These are phyloP conservation scores for Trichosporon sp. DNA, from an alignment of 1,284 basidiomycete genomes.

Conservation along the genomic window DNA sequence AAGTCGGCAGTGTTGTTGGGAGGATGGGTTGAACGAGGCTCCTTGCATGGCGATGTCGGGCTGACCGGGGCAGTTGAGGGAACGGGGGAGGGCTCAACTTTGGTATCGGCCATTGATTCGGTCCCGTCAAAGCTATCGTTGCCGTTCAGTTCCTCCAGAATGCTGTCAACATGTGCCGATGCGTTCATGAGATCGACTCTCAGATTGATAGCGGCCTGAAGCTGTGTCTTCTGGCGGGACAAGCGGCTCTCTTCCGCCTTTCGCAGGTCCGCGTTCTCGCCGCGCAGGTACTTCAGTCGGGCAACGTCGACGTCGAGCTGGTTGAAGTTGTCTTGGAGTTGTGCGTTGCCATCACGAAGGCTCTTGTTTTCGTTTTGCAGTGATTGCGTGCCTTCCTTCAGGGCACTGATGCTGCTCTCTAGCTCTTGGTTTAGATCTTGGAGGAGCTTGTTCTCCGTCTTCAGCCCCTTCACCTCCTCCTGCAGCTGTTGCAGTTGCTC, in stretches of 20 bases:
- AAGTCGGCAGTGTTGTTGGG: neutral
- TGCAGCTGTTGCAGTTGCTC: neutral
- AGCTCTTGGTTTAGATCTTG: neutral
- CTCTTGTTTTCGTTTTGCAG: neutral
- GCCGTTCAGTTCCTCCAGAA: neutral
- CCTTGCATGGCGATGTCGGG: neutral
- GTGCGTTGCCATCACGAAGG: neutral
- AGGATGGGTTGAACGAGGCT: neutral
- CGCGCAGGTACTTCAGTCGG: neutral
- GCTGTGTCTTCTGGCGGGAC: neutral
- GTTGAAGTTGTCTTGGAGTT: neutral
- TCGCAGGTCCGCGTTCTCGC: neutral
- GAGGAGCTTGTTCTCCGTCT: neutral
- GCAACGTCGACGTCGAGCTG: neutral
- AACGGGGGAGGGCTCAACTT: neutral
- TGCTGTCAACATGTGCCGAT: neutral
- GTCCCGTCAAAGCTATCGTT: neutral
- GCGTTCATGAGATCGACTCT: neutral
- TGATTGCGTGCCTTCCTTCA: neutral
- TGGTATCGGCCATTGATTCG: neutral
- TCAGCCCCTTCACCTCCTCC: neutral
- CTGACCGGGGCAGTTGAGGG: too few relatives aligned
- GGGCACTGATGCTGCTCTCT: neutral
- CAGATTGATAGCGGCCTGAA: neutral
- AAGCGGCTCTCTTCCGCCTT: neutral